A percentile compares a stretch with the other conserved stretches of the same genome.
phyloP scores from a whole-genome alignment of 129 eudicot species.

The Helianthus annuus region DNA sequence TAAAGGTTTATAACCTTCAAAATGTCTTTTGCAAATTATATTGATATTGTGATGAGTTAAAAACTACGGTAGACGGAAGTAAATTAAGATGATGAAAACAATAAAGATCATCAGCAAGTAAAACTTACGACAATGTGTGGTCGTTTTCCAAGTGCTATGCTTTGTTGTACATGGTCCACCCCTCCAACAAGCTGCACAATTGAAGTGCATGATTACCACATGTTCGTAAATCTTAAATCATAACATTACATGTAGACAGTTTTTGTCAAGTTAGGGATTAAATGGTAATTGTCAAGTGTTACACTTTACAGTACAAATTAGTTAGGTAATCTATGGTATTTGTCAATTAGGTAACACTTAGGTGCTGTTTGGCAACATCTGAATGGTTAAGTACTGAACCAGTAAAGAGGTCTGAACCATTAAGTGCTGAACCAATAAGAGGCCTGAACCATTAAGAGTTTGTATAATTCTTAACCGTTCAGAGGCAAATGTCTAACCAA shows the following conservation, averaged over 20 bases:
- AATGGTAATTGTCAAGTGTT: neutral
- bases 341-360: neutral
- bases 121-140: slow-evolving; percentile 86
- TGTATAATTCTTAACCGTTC: too few species aligned
- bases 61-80: neutral
- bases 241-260: neutral
- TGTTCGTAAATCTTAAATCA: neutral
- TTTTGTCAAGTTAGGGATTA: neutral
- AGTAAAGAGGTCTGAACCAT: too few species aligned
- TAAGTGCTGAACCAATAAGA: too few species aligned
- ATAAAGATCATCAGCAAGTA: slow-evolving; percentile 3
- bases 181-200: slow-evolving; percentile 96
- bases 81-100: neutral
- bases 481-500: too few species aligned
- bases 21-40: neutral
- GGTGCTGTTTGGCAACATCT: too few species aligned
- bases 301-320: neutral
- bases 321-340: neutral
- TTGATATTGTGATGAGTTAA: neutral
- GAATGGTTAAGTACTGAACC: too few species aligned
- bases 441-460: too few species aligned
- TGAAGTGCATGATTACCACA: neutral
- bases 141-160: slow-evolving; percentile 67
- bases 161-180: slow-evolving; percentile 75
- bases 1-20: neutral